Evolutionary conservation across 2,329 filamentous ascomycete genomes (phyloP), one percentile per base, ranked within the genome.

Genomic region (Volutella citrinella): DNA sequence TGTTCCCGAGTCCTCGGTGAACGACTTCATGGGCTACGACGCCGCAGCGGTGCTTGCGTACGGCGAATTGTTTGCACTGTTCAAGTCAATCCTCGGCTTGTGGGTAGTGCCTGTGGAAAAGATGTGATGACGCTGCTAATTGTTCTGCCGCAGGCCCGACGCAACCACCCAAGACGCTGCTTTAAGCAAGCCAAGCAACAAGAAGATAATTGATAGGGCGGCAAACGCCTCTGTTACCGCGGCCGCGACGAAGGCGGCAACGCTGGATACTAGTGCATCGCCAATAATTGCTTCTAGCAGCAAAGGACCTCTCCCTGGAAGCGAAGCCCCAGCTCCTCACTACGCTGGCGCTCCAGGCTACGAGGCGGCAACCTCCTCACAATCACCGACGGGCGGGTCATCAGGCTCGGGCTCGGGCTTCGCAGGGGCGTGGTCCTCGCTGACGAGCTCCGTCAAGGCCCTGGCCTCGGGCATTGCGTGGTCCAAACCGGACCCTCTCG

Each of bases 401-500:
- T 30, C 38, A 4, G 33, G 30, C 10, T 40, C 40, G 10, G 30
- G 33, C 5, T 51, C 42, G 2, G 32, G 36, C 1, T 44, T 57
- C 11, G 24, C 47, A 2, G 49, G 48, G 14, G 43, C 50, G 1
- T 15, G 58, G 16, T 56, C 55, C 3, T 59, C 58, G 1, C 16
- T 65, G 16, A 54, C 55, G 4, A 51, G 56, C 15, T 57, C 59
- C 0, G 59, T 63, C 45, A 63, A 59, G 14, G 61, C 60, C 10
- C 51, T 64, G 36, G 60, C 60, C 1, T 42, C 56, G 7, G 43
- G 43, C 7, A 40, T 65, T 6, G n/a, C n/a, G n/a, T 45, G 50
- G 16, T 20, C 59, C 0, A 62, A 61, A n/a, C 60, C 62, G 0
- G 61, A 63, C 11, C 62, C 61, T 2, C 38, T 65, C 5, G 61